A percentile compares a stretch with the other conserved stretches of the same genome.
These are phyloP conservation scores for Colletotrichum karsti DNA, from an alignment of 2,329 filamentous ascomycete species.

Conservation along the genomic window DNA sequence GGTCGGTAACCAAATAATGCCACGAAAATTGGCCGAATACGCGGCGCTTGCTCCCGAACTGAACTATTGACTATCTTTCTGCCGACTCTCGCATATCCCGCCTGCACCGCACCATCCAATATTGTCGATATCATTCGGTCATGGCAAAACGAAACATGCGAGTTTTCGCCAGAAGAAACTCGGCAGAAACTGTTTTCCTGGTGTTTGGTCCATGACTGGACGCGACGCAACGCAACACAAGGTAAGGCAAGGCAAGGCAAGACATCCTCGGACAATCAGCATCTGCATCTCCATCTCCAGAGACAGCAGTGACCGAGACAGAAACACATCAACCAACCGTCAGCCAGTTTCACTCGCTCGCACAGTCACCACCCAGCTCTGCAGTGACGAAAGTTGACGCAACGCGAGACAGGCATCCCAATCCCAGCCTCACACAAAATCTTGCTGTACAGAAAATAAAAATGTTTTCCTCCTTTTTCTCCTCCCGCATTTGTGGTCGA, in stretches of 20 bases:
- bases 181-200: background rate
- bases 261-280: background rate
- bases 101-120: background rate
- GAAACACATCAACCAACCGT: background rate
- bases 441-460: background rate
- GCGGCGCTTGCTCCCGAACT: background rate
- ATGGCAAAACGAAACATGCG: conserved; percentile 1
- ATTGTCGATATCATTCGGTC: background rate
- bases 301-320: background rate
- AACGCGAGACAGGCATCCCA: conserved; percentile 9
- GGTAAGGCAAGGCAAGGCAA: background rate
- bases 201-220: background rate
- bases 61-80: background rate
- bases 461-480: background rate
- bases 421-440: background rate
- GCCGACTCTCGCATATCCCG: background rate
- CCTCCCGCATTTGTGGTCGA: background rate
- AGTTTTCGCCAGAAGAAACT: conserved; percentile 4
- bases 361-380: background rate
- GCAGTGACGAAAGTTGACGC: conserved; percentile 17
- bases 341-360: background rate
- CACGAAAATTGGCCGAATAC: background rate
- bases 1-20: background rate
- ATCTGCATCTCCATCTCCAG: background rate
- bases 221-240: too few relatives aligned